Base-by-base conservation (phyloP, 345 rosid genomes). In the Gossypium anomalum region DNA sequence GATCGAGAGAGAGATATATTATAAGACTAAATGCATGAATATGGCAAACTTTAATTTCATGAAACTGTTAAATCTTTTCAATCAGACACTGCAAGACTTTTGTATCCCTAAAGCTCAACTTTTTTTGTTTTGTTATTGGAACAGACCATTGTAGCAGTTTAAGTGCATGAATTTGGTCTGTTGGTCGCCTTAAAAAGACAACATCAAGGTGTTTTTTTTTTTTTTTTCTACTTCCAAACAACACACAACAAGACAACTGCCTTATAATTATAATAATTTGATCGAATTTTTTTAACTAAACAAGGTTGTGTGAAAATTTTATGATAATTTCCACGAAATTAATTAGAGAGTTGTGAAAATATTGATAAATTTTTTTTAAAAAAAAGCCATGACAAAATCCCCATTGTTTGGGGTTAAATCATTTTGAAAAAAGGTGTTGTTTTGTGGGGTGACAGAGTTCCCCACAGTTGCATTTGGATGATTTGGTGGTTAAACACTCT, bases 361-460 rank as follows among this genome's bases (percentile, higher is more conserved):
- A n/a, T 53, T 52, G 38, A 13, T 27, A 57, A 57, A 25, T 22
- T 12, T 0, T 0, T 27, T 27, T 27, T 27, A 0, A 1, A 61
- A 20, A 20, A 29, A 27, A 44, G 15, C 63, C 3, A 9, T 48
- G 51, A n/a, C 53, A 55, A 75, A 70, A 44, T 73, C 7, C 15
- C 16, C 23, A 63, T 55, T 63, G 48, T 34, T 53, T 38, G 23
- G 45, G 38, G 75, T 75, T 79, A 59, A 70, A 70, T 79, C 87
- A 69, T 27, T 29, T 70, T 29, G 25, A 17, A 53, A 70, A 67
- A 17, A 3, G 20, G 20, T 81, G 87, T 76, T 76, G 71, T 79
- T 81, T 75, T 72, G 81, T 67, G 69, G 77, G 80, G 58, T 53
- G 45, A 75, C 83, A 76, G 20, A 10, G 60, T 65, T 75, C 78